phyloP scores from a whole-genome alignment of 352 stramenopile species.

The Hyphochytrium catenoides region DNA sequence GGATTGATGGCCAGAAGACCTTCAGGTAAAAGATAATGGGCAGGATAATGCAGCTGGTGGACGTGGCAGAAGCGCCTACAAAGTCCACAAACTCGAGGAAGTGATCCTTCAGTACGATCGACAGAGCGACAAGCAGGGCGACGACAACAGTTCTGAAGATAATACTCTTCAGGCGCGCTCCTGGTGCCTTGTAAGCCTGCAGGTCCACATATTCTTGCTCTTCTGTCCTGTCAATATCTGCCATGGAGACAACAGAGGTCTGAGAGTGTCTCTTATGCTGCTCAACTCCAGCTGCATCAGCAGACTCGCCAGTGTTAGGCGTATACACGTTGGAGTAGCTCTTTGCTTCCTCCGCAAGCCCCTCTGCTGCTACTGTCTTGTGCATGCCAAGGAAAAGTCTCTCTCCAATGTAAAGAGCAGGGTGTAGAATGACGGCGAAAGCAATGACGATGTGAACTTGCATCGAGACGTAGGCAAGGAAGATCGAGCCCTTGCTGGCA shows the following conservation, averaged over 20 bases:
- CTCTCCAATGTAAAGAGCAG: constrained; percentile 26
- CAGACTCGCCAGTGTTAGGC: no score
- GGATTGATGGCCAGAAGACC: constrained; percentile 12
- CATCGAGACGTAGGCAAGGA: constrained; percentile 24
- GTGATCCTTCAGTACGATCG: constrained; percentile 21
- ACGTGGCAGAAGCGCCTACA: constrained; percentile 12
- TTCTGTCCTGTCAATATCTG: constrained; percentile 13
- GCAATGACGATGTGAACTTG: constrained; percentile 32
- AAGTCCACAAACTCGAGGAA: constrained; percentile 10
- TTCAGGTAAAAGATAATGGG: constrained; percentile 13
- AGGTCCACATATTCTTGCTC: constrained; percentile 10
- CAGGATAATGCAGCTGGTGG: constrained; percentile 12
- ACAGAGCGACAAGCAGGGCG: constrained; percentile 18
- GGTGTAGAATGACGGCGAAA: constrained; percentile 26
- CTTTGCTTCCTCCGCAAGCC: no score
- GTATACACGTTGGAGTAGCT: no score
- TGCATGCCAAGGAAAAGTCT: constrained; percentile 23
- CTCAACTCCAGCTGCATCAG: no score
- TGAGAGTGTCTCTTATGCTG: no score
- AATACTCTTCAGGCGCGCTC: not conserved
- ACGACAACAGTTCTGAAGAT: constrained; percentile 24
- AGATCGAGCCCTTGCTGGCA: constrained; percentile 3
- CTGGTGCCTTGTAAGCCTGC: constrained; percentile 16
- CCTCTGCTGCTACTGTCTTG: constrained; percentile 8
- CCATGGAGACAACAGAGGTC: constrained; percentile 12